These are phyloP conservation scores for Microbotryomycetes sp. DNA, from an alignment of 1,284 basidiomycete genomes.

Conservation along the genomic window DNA sequence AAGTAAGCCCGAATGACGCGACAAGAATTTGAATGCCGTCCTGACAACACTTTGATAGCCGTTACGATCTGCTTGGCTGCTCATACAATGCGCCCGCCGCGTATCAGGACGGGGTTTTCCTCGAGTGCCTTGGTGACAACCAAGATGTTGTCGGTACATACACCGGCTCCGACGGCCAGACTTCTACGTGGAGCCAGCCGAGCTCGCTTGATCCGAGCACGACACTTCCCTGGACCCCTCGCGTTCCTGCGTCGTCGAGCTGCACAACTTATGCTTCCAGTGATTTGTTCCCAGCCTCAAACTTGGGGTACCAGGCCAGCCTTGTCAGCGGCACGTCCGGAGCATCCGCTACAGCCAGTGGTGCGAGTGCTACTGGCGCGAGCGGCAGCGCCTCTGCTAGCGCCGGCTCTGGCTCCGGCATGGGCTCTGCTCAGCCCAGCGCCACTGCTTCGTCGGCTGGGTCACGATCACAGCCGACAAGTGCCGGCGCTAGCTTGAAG, in stretches of 20 bases:
- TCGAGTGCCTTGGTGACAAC: conserved; percentile 56
- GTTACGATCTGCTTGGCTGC: conserved; percentile 58
- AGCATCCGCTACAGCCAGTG: conserved; percentile 18
- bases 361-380: background rate
- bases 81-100: conserved; percentile 53
- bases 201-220: conserved; percentile 53
- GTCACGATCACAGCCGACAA: background rate
- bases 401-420: conserved; percentile 34
- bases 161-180: conserved; percentile 22
- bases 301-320: conserved; percentile 16
- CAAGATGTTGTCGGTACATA: conserved; percentile 56
- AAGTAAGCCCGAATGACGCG: conserved; percentile 48
- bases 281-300: conserved; percentile 47
- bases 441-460: background rate
- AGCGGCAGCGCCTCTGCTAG: conserved; percentile 33
- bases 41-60: background rate
- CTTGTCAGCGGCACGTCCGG: conserved; percentile 2
- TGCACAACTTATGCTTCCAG: conserved; percentile 55
- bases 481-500: background rate
- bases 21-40: too few species aligned
- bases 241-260: conserved; percentile 54
- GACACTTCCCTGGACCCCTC: conserved; percentile 56
- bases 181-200: conserved; percentile 35
- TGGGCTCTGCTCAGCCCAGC: background rate
- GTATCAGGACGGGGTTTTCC: conserved; percentile 52